Base-by-base conservation (phyloP, 257 asterid genomes). In the Anisodus acutangulus region DNA sequence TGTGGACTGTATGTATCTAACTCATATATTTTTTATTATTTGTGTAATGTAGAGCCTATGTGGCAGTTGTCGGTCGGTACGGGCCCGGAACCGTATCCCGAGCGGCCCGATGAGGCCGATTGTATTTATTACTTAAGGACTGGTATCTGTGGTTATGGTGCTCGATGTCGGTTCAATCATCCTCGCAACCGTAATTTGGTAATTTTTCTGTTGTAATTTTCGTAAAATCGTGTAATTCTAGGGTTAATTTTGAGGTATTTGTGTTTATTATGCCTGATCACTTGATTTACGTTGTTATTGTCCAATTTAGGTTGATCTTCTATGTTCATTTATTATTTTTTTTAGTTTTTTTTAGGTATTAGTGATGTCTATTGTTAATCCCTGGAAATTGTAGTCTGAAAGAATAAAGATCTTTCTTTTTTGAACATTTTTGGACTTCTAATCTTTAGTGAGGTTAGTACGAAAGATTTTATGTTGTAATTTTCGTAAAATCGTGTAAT, bases 141-240 rank as follows among this genome's bases (percentile, higher is more conserved):
- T 31, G 88, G 90, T 16, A 49, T 85, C 69, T 88, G 88, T 22
- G 88, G 88, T 43, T 88, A 80, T 76, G 88, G 90, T 55, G 70
- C 87, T 83, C 88, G 87, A 10, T 88, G 90, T 85, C 90, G 88
- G 76, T 88, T 83, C 80, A 88, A 83, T 85, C 90, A 88, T 85
- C 90, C 90, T 16, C 85, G 81, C 16, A 62, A 84, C 13, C 85
- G 82, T 49, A 69, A 9, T 53, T 67, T 22, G 80, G 89, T 87
- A 70, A 22, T 41, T 67, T 22, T 11, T 41, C 17, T 69, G 54
- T 69, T 68, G 8, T 41, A 69, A 6, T 16, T 10, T 49, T 16
- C 22, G 22, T 67, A 13, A 7, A 68, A 16, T 69, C 26, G 13
- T 69, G 53, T 39, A 69, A 41, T 69, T 41, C 49, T 69, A 12